Conservation (phyloP, 2,329 filamentous ascomycete species). For the Tolypocladium capitatum region DNA sequence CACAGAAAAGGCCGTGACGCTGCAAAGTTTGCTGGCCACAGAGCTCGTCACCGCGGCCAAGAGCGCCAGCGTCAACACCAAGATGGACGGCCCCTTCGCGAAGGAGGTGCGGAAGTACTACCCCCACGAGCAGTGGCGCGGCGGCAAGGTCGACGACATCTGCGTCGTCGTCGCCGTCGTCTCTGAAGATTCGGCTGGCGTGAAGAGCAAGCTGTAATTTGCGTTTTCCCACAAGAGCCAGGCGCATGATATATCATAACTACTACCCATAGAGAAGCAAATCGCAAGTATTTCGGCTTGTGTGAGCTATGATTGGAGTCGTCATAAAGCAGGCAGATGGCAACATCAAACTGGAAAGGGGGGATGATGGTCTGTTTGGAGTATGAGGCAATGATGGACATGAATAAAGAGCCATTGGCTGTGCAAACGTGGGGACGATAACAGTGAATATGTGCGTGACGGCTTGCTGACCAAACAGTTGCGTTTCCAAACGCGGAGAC, state of each 20-base stretch:
- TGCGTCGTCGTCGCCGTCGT: conserved; percentile 72
- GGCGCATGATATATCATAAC: neutral
- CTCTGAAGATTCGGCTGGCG: conserved; percentile 39
- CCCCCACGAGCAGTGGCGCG: conserved; percentile 74
- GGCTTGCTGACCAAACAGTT: no score
- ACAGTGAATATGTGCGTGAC: no score
- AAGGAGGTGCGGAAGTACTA: conserved; percentile 85
- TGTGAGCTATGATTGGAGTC: neutral
- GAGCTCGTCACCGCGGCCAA: conserved; percentile 76
- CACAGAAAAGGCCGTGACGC: conserved; percentile 27
- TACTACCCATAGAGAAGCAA: neutral
- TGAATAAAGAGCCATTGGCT: neutral
- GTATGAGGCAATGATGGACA: neutral
- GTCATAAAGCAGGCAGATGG: neutral
- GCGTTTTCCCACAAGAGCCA: neutral
- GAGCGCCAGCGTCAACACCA: conserved; percentile 65
- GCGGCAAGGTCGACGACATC: conserved; percentile 94
- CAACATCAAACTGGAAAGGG: neutral
- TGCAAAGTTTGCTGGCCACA: conserved; percentile 68
- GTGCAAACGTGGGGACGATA: neutral
- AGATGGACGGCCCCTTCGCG: conserved; percentile 82
- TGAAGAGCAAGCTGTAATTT: conserved; percentile 21
- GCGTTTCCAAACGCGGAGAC: neutral
- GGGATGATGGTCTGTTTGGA: neutral
- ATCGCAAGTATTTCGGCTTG: neutral